A percentile compares a stretch with the other conserved stretches of the same genome.
phyloP scores from a whole-genome alignment of 2,329 filamentous ascomycete species.

The Paracoccidioides lutzii region DNA sequence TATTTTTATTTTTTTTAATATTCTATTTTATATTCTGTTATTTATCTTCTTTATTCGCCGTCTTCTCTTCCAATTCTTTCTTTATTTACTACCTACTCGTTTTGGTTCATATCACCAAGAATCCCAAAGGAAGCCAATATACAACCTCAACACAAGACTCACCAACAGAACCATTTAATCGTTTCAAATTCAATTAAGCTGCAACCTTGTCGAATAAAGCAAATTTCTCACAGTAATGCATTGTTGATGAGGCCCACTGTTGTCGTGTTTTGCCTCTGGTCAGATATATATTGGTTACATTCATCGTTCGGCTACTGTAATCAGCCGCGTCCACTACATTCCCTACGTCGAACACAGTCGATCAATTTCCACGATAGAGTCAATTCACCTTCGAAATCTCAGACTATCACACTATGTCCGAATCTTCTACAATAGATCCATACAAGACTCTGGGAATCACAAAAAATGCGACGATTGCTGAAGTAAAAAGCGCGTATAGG shows the following conservation, averaged over 20 bases:
- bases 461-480: constrained; percentile 54
- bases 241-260: neutral
- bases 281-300: neutral
- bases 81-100: neutral
- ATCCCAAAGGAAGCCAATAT: neutral
- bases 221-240: constrained; percentile 4
- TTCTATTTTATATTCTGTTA: neutral
- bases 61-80: neutral
- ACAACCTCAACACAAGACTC: neutral
- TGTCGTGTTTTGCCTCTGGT: neutral
- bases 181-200: neutral
- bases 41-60: neutral
- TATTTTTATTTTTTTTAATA: neutral
- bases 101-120: neutral
- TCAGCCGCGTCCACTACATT: neutral
- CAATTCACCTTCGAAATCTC: constrained; percentile 22
- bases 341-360: neutral
- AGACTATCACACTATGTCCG: neutral
- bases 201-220: neutral
- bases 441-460: constrained; percentile 65
- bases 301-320: too few relatives aligned
- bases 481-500: constrained; percentile 68
- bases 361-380: constrained; percentile 5
- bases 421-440: constrained; percentile 44
- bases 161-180: neutral